These are phyloP conservation scores for Phytophthora gonapodyides DNA, from an alignment of 352 stramenopile genomes.

Conservation along the genomic window DNA sequence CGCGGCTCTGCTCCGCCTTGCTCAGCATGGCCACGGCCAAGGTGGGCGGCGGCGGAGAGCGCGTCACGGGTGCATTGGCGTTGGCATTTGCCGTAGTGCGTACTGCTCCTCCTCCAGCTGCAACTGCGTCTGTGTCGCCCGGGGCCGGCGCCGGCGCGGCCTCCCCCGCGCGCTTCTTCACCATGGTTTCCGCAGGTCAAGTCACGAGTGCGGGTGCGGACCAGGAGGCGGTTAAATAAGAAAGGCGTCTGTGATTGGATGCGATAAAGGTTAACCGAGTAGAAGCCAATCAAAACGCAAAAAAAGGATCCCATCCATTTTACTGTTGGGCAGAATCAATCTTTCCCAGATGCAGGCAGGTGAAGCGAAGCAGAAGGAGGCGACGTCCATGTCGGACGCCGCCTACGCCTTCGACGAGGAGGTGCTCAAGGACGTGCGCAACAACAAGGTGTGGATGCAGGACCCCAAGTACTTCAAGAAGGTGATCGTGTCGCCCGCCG, in stretches of 20 bases:
- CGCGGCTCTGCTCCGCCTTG: constrained; percentile 57
- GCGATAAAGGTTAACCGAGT: background rate
- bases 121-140: constrained; percentile 12
- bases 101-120: constrained; percentile 3
- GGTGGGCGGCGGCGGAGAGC: constrained; percentile 31
- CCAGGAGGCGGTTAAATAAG: constrained; percentile 1
- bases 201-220: constrained; percentile 20
- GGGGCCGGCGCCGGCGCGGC: constrained; percentile 13
- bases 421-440: constrained; percentile 83
- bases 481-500: constrained; percentile 93
- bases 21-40: constrained; percentile 63
- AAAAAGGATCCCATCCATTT: no score
- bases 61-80: background rate
- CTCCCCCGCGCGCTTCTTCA: constrained; percentile 48
- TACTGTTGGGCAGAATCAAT: constrained; percentile 22
- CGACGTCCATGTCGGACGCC: constrained; percentile 54
- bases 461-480: constrained; percentile 96
- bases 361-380: constrained; percentile 23
- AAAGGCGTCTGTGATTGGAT: background rate
- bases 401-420: constrained; percentile 86
- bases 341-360: constrained; percentile 30
- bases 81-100: no score
- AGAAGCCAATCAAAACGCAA: constrained; percentile 11
- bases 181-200: constrained; percentile 34
- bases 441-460: constrained; percentile 91